These are phyloP conservation scores for Cadophora gregata DNA, from an alignment of 2,329 filamentous ascomycete genomes.

Conservation along the genomic window DNA sequence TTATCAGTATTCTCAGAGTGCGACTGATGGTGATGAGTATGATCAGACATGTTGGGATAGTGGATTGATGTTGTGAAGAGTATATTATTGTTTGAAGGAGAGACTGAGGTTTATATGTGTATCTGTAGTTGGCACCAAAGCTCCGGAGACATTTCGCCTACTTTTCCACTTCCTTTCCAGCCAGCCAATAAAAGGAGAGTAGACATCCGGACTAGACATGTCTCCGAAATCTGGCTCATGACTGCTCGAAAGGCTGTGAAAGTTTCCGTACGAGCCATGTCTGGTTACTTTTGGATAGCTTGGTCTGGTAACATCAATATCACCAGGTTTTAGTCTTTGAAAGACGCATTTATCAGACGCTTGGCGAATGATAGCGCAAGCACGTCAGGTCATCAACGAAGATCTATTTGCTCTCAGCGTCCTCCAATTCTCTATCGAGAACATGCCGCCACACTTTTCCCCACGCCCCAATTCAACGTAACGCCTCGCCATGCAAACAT, in stretches of 20 bases:
- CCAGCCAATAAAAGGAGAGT: constrained; percentile 15
- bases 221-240: constrained; percentile 19
- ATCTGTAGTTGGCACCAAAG: constrained; percentile 19
- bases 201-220: constrained; percentile 10
- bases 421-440: constrained; percentile 7
- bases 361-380: neutral
- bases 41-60: constrained; percentile 33
- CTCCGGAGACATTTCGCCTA: constrained; percentile 37
- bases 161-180: constrained; percentile 27
- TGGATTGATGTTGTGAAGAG: neutral
- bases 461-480: constrained; percentile 19
- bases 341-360: neutral
- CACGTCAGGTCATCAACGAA: neutral
- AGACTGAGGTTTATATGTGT: no score
- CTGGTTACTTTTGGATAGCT: constrained; percentile 1
- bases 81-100: neutral
- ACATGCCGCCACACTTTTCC: neutral
- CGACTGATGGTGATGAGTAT: constrained; percentile 47
- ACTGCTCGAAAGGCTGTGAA: neutral
- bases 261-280: neutral
- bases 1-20: constrained; percentile 47
- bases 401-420: constrained; percentile 9
- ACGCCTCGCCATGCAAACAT: constrained; percentile 30
- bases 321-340: neutral
- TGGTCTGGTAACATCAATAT: neutral